These are phyloP conservation scores for Poronia punctata DNA, from an alignment of 495 filamentous ascomycete genomes.

Conservation along the genomic window DNA sequence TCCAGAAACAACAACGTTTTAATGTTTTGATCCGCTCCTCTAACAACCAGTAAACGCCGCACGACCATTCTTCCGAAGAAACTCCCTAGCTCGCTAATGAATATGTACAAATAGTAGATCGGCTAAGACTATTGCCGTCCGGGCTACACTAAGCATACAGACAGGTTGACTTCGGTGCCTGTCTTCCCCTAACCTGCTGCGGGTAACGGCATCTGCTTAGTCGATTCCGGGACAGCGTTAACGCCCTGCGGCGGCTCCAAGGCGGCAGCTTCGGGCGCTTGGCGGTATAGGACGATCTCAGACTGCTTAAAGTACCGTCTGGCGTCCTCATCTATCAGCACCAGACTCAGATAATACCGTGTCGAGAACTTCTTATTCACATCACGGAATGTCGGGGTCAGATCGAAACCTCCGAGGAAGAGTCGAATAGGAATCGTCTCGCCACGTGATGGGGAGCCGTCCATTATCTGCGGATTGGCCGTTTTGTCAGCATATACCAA, in stretches of 20 bases:
- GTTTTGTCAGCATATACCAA: conserved; percentile 2
- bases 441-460: conserved; percentile 92
- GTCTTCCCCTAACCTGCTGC: conserved; percentile 9
- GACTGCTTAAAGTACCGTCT: conserved; percentile 98
- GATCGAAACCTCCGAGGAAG: conserved; percentile 95
- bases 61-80: conserved; percentile 17
- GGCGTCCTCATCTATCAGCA: conserved; percentile 96
- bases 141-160: background rate
- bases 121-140: background rate
- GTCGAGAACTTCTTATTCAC: conserved; percentile 99
- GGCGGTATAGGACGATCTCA: conserved; percentile 94
- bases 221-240: conserved; percentile 22
- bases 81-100: conserved; percentile 7
- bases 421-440: conserved; percentile 98
- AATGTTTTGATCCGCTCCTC: conserved; percentile 1
- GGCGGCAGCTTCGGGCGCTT: conserved; percentile 64
- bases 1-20: conserved; percentile 11
- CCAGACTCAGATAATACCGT: conserved; percentile 92
- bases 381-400: conserved; percentile 97
- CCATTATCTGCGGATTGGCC: conserved; percentile 71
- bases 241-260: conserved; percentile 13
- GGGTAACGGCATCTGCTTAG: conserved; percentile 13
- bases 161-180: too few species aligned
- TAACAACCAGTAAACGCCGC: conserved; percentile 23
- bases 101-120: conserved; percentile 10